Evolutionary conservation across 208 protist genomes (phyloP), one percentile per base, ranked within the genome.

Genomic region (Leptomonas seymouri): DNA sequence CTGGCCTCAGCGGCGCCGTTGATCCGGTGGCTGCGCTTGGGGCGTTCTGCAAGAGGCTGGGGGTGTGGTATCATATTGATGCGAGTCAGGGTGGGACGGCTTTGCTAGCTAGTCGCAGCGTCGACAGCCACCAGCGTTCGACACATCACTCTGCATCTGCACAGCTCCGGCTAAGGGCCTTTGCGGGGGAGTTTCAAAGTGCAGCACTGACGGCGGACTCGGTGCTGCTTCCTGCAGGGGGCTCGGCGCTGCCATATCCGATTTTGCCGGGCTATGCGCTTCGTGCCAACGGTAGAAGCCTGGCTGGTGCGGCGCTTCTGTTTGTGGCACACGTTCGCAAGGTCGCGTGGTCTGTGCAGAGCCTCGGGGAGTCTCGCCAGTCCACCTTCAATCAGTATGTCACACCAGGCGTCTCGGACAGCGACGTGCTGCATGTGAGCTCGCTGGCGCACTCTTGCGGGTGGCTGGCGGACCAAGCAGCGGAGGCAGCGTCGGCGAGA

Each of bases 51-150:
- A 42, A 60, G 7, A 72, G 71, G 23, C 67, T 89, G 14, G 85
- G 81, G 4, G 63, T 92, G 28, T 95, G 90, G 87, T 82, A 87
- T 41, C 90, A 95, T 72, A 48, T 93, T 7, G 90, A 93, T 45
- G 89, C 85, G 5, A 80, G 79, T 31, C 71, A 82, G 49, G 80
- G 80, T 46, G 85, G 84, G 0, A 9, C 73, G 0, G 78, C 81
- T 5, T 49, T 94, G 50, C 64, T 76, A 3, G 58, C 80, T 0
- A 42, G 23, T 27, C 34, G 34, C 34, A 39, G 34, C 3, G 34
- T 9, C 3, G 34, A 39, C 34, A 3, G 7, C 34, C 9, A 3
- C 7, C 34, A 3, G 34, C 34, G 7, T 39, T 39, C 34, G 34
- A n/a, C 34, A 3, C 34, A 39, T 39, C 9, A n/a, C n/a, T 39